Percentiles rank a stretch among this genome's conserved stretches.
Conservation (phyloP, 1,284 basidiomycete genomes). For the Uromyces viciae-fabae region DNA sequence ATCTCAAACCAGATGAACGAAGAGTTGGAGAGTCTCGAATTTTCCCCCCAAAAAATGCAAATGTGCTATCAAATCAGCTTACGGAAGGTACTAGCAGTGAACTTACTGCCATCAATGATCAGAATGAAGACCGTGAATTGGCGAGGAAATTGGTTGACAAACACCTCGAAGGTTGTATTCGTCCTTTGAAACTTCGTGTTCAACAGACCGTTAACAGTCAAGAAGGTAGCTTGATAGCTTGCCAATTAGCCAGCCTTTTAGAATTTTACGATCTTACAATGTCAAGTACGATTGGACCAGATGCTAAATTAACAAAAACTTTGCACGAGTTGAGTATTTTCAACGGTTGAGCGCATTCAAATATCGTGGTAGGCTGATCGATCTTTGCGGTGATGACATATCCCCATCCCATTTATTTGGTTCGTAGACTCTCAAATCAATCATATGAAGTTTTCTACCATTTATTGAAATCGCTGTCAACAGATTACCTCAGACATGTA, state of each 20-base stretch:
- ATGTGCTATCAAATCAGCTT: constrained; percentile 5
- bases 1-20: constrained; percentile 63
- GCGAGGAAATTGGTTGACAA: constrained; percentile 78
- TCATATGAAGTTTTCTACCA: constrained; percentile 81
- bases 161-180: constrained; percentile 66
- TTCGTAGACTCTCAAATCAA: constrained; percentile 68
- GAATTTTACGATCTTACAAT: constrained; percentile 92
- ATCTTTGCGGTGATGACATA: background rate
- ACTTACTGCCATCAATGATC: constrained; percentile 45
- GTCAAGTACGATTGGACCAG: constrained; percentile 78
- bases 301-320: constrained; percentile 71
- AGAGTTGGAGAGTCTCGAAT: constrained; percentile 69
- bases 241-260: constrained; percentile 86
- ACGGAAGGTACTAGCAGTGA: constrained; percentile 35
- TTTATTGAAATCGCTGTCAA: constrained; percentile 74
- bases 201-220: constrained; percentile 87
- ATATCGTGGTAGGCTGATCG: background rate
- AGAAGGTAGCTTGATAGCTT: constrained; percentile 83
- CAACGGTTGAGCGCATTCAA: too few relatives aligned
- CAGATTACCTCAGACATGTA: constrained; percentile 65
- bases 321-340: constrained; percentile 69
- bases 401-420: background rate
- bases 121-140: constrained; percentile 69
- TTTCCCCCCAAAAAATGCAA: background rate
- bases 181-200: constrained; percentile 66